Percentiles rank a stretch among this genome's conserved stretches.
Evolutionary conservation across 164 flowering plant genomes (phyloP).

Genomic region (Buxus sempervirens): DNA sequence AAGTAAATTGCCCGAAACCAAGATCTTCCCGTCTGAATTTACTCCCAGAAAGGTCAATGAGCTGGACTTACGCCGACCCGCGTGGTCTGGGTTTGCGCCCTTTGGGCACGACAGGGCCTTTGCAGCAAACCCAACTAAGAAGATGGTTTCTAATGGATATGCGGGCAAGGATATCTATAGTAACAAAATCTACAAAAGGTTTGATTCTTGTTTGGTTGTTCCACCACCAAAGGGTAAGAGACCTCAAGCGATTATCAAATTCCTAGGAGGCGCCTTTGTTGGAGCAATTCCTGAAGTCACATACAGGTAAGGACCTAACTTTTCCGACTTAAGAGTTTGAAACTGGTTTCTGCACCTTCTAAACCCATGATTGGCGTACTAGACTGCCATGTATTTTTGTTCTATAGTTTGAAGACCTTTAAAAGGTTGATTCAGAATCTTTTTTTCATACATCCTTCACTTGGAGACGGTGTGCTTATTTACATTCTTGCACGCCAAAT

Average conservation of each 20-base stretch:
- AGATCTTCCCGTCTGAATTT: not conserved
- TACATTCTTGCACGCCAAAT: no score
- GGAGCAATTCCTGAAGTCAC: conserved; percentile 94
- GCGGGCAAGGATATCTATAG: conserved; percentile 21
- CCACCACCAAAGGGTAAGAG: conserved; percentile 64
- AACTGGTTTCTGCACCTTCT: not conserved
- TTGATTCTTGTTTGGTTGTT: conserved; percentile 67
- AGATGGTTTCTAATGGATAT: conserved; percentile 33
- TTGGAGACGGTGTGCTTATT: no score
- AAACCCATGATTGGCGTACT: no score
- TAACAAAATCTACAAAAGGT: conserved; percentile 37
- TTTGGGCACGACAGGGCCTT: conserved; percentile 3
- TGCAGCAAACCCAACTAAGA: conserved; percentile 12
- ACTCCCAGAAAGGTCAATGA: conserved; percentile 6
- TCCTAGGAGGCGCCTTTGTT: conserved; percentile 92
- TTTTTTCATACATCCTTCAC: no score
- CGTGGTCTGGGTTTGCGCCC: conserved; percentile 2
- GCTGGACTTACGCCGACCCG: not conserved
- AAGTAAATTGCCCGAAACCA: conserved; percentile 1
- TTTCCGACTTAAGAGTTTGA: no score
- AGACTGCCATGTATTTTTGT: no score
- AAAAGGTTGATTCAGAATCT: no score
- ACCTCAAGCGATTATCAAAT: conserved; percentile 74
- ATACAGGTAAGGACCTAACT: conserved; percentile 46
- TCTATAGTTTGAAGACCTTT: no score